A percentile compares a stretch with the other conserved stretches of the same genome.
Evolutionary conservation across 73 alveolate genomes (phyloP).

Genomic region (Paramecium bursaria): DNA sequence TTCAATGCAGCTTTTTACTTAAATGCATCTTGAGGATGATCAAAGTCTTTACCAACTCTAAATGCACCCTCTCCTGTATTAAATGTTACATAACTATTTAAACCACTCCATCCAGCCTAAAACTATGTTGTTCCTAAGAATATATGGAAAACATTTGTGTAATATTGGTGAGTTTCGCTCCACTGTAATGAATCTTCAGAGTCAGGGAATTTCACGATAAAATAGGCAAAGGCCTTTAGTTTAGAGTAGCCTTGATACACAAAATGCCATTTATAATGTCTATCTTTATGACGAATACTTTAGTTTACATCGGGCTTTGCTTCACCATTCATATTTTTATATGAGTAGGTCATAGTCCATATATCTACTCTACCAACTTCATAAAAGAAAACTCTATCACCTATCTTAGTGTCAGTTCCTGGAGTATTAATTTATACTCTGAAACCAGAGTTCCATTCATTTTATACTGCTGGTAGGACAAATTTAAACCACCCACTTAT

Average conservation of each 20-base stretch:
- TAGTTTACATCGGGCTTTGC: constrained; percentile 16
- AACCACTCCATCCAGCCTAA: constrained; percentile 57
- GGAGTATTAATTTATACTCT: constrained; percentile 55
- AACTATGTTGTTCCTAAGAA: too few relatives aligned
- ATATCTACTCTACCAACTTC: constrained; percentile 19
- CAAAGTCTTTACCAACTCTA: constrained; percentile 49
- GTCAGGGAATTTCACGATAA: constrained; percentile 1
- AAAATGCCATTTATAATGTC: constrained; percentile 52
- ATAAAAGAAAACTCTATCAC: constrained; percentile 34
- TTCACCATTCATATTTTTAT: constrained; percentile 63
- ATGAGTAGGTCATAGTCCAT: constrained; percentile 38
- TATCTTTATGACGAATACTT: constrained; percentile 32
- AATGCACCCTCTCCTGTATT: constrained; percentile 37
- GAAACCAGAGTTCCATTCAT: constrained; percentile 44
- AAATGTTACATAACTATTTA: neutral
- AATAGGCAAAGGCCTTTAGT: constrained; percentile 6
- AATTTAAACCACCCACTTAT: constrained; percentile 65
- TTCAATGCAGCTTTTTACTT: too few relatives aligned
- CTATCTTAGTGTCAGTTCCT: constrained; percentile 37
- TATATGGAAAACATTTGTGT: too few relatives aligned
- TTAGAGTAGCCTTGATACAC: constrained; percentile 32
- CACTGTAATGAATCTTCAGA: too few relatives aligned
- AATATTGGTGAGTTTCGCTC: too few relatives aligned
- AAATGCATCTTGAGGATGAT: constrained; percentile 45
- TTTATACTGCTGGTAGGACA: constrained; percentile 25